Conservation (phyloP, 169 alveolate genomes). For the Theileria equi region DNA sequence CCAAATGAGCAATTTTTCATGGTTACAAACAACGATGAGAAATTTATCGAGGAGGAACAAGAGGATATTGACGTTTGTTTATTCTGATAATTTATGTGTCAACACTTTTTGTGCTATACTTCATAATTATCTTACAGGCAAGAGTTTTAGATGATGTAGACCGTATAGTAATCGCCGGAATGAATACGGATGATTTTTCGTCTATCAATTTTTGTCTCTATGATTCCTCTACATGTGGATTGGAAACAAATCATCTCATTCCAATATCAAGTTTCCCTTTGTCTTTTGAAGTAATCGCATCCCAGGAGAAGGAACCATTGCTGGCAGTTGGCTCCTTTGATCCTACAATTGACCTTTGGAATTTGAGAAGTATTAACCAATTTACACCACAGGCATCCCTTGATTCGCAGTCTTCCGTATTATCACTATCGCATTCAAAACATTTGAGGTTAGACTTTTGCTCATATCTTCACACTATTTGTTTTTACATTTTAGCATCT, state of each 20-base stretch:
- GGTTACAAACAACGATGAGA: constrained; percentile 44
- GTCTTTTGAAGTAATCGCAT: constrained; percentile 26
- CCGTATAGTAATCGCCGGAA: constrained; percentile 54
- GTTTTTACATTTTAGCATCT: background rate
- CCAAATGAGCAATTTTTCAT: constrained; percentile 56
- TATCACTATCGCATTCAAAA: constrained; percentile 33
- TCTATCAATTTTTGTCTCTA: constrained; percentile 44
- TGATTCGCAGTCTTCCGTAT: constrained; percentile 15
- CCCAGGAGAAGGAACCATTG: constrained; percentile 20
- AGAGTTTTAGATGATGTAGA: constrained; percentile 41
- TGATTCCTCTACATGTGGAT: constrained; percentile 54
- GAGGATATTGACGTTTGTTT: constrained; percentile 42
- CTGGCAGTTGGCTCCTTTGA: constrained; percentile 55
- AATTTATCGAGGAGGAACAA: constrained; percentile 37
- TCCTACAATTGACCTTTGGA: constrained; percentile 28
- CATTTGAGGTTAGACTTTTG: constrained; percentile 41
- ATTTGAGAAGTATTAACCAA: constrained; percentile 33
- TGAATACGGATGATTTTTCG: constrained; percentile 40
- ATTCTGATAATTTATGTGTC: background rate
- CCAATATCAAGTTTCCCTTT: constrained; percentile 42
- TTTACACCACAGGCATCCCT: constrained; percentile 34
- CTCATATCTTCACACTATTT: background rate
- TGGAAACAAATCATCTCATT: constrained; percentile 54
- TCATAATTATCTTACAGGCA: constrained; percentile 8
- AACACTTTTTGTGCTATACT: background rate